A percentile compares a stretch with the other conserved stretches of the same genome.
Conservation (phyloP, 106 monocot genomes). For the Platanthera zijinensis region DNA sequence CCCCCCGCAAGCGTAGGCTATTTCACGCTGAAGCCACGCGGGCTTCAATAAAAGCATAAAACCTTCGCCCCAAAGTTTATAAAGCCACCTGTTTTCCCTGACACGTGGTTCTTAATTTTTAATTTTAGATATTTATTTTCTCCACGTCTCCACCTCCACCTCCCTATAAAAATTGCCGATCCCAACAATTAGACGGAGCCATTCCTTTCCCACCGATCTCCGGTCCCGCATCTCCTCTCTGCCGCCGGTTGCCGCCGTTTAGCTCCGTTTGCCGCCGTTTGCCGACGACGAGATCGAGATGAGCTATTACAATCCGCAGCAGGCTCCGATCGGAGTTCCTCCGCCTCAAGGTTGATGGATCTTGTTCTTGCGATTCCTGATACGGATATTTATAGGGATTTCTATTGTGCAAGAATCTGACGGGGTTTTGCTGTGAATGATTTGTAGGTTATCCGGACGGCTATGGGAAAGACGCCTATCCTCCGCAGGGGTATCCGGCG, state of each 20-base stretch:
- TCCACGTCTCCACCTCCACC: too few species aligned
- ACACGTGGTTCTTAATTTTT: too few species aligned
- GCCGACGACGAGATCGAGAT: conserved; percentile 14
- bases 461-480: conserved; percentile 23
- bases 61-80: neutral
- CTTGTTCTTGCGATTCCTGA: neutral
- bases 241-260: neutral
- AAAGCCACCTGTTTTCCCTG: neutral
- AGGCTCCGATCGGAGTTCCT: conserved; percentile 64
- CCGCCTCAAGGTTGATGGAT: conserved; percentile 50
- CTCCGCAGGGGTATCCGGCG: conserved; percentile 35
- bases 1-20: neutral
- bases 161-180: neutral
- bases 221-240: neutral
- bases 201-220: neutral
- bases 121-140: too few species aligned
- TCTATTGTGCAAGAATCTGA: neutral
- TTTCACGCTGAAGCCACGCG: neutral
- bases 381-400: neutral
- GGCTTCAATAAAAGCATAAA: neutral
- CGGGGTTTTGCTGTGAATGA: neutral
- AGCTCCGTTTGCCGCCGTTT: neutral
- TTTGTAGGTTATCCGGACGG: conserved; percentile 27
- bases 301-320: conserved; percentile 80
- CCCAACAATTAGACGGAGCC: neutral